Evolutionary conservation across 192 early-diverging fungal genomes (phyloP).

Genomic region (Geranomyces variabilis): DNA sequence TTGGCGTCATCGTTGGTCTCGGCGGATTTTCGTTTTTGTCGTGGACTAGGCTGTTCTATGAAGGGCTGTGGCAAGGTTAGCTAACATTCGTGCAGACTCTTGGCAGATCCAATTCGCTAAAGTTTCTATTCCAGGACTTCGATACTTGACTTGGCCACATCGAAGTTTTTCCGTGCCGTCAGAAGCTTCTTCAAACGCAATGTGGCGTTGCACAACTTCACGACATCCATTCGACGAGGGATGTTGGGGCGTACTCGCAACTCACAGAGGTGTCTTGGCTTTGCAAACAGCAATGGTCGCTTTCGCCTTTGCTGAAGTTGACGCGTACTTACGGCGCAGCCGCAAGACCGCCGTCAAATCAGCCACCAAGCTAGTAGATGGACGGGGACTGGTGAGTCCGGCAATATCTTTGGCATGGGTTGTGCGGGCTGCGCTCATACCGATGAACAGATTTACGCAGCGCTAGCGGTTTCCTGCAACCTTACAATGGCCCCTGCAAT

Average conservation of each 20-base stretch:
- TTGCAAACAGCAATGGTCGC: constrained; percentile 10
- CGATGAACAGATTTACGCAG: neutral
- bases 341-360: neutral
- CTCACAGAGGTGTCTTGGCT: neutral
- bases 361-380: neutral
- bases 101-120: too few species aligned
- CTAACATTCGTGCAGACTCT: too few species aligned
- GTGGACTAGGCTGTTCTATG: neutral
- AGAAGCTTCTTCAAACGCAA: neutral
- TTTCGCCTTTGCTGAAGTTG: constrained; percentile 10
- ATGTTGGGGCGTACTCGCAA: constrained; percentile 3
- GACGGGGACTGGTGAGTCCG: neutral
- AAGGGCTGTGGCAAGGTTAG: neutral
- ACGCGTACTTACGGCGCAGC: neutral
- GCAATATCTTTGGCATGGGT: neutral
- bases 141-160: too few species aligned
- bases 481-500: neutral
- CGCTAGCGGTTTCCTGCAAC: neutral
- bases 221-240: neutral
- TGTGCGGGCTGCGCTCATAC: neutral
- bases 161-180: neutral
- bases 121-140: too few species aligned
- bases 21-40: neutral
- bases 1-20: neutral
- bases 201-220: neutral